Evolutionary conservation across 768 basidiomycete species (phyloP).

Genomic region (Lentinus brumalis): DNA sequence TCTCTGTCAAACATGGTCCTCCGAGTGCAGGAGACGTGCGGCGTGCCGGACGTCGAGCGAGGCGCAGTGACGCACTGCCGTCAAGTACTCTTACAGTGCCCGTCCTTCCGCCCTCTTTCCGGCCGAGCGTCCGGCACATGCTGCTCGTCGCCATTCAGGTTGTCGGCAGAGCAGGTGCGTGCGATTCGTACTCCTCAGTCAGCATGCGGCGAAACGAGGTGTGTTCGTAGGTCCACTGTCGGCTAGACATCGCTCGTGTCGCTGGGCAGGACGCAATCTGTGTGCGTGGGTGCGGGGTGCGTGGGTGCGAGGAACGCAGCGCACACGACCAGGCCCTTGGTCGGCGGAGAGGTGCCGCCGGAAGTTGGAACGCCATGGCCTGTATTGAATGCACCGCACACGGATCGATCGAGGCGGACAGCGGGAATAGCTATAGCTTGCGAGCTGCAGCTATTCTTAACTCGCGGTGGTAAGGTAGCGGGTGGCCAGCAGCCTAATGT

Average conservation of each 20-base stretch:
- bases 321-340: too few species aligned
- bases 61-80: too few species aligned
- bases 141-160: not conserved
- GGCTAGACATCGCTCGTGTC: not conserved
- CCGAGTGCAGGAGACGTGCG: too few species aligned
- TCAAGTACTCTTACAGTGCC: not conserved
- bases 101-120: constrained; percentile 5
- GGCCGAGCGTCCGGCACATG: constrained; percentile 5
- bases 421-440: too few species aligned
- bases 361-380: too few species aligned
- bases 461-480: not conserved
- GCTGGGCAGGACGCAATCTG: not conserved
- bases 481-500: not conserved
- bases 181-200: not conserved
- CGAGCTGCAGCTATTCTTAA: not conserved
- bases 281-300: not conserved
- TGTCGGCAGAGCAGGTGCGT: not conserved
- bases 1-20: too few species aligned
- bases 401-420: too few species aligned
- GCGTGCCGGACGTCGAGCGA: too few species aligned
- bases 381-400: too few species aligned
- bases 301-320: too few species aligned
- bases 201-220: constrained; percentile 2
- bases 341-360: too few species aligned
- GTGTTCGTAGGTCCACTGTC: not conserved